Conservation (phyloP, 441 rosid genomes). For the Aquilaria agallochum region DNA sequence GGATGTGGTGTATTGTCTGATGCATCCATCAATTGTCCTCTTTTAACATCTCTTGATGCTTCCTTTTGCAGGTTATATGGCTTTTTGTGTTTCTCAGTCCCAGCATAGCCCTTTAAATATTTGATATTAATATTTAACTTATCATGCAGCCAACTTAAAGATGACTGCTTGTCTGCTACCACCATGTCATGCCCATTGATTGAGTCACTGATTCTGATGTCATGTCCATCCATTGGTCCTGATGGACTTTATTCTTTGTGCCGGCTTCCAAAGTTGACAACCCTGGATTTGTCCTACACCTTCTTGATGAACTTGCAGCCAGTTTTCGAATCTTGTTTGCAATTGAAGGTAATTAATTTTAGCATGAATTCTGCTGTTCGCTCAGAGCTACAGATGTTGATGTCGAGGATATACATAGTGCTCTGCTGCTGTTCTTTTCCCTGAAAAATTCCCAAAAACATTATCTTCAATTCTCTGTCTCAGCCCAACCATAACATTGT, state of each 20-base stretch:
- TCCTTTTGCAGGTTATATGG: conserved; percentile 84
- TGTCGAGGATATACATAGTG: no score
- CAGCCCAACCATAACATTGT: no score
- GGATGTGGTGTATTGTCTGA: conserved; percentile 92
- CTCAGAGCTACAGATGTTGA: no score
- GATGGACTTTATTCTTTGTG: conserved; percentile 76
- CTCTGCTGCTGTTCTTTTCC: no score
- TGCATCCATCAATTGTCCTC: conserved; percentile 83
- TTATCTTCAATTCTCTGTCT: no score
- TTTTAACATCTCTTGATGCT: conserved; percentile 84
- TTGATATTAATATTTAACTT: conserved; percentile 15
- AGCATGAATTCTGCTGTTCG: no score
- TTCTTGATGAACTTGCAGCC: conserved; percentile 84
- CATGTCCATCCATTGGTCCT: conserved; percentile 81
- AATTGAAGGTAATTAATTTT: conserved; percentile 50
- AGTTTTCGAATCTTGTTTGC: conserved; percentile 78
- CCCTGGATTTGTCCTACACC: conserved; percentile 90
- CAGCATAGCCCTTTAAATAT: neutral
- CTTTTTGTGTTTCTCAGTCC: conserved; percentile 10
- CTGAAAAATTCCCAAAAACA: no score
- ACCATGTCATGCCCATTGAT: conserved; percentile 78
- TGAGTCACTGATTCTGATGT: conserved; percentile 86
- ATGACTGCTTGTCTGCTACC: conserved; percentile 83
- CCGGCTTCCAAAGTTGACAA: conserved; percentile 51
- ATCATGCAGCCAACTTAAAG: conserved; percentile 74